These are phyloP conservation scores for Neurospora hispaniola DNA, from an alignment of 495 filamentous ascomycete species.

Conservation along the genomic window DNA sequence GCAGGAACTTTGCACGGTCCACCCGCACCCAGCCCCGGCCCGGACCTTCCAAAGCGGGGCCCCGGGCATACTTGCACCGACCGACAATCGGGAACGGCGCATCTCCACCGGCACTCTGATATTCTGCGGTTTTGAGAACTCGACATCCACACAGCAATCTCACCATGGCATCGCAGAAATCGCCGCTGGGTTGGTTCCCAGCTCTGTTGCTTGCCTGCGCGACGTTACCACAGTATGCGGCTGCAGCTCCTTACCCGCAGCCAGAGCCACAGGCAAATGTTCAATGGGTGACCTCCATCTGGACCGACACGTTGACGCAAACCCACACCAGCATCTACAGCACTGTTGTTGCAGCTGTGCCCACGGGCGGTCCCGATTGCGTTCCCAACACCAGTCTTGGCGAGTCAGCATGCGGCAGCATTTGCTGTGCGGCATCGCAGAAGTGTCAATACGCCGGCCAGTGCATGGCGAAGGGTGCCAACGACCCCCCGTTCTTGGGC, in stretches of 20 bases:
- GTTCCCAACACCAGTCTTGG: slow-evolving; percentile 38
- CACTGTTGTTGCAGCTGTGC: slow-evolving; percentile 25
- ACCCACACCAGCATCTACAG: slow-evolving; percentile 61
- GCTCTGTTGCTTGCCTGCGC: slow-evolving; percentile 19
- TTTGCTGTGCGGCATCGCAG: slow-evolving; percentile 65
- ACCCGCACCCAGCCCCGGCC: not conserved
- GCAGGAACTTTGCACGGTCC: not conserved
- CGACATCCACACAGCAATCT: not conserved
- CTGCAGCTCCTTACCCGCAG: slow-evolving; percentile 31
- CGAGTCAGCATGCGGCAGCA: slow-evolving; percentile 57
- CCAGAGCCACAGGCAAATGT: slow-evolving; percentile 28
- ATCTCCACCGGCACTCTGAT: not conserved
- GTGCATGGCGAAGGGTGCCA: slow-evolving; percentile 25
- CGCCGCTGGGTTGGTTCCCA: slow-evolving; percentile 11
- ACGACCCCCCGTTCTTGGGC: slow-evolving; percentile 20
- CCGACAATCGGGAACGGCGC: not conserved
- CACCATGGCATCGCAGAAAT: slow-evolving; percentile 5
- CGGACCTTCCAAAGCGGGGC: not conserved
- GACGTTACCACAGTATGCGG: slow-evolving; percentile 20
- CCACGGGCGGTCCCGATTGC: slow-evolving; percentile 43
- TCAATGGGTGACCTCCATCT: slow-evolving; percentile 43
- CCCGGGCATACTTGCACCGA: not conserved
- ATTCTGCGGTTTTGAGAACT: not conserved
- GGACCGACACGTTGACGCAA: slow-evolving; percentile 59
- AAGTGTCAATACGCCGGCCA: slow-evolving; percentile 46